Evolutionary conservation across 1,139 yeast genomes (phyloP).

Genomic region (Trichomonascaceae sp.): DNA sequence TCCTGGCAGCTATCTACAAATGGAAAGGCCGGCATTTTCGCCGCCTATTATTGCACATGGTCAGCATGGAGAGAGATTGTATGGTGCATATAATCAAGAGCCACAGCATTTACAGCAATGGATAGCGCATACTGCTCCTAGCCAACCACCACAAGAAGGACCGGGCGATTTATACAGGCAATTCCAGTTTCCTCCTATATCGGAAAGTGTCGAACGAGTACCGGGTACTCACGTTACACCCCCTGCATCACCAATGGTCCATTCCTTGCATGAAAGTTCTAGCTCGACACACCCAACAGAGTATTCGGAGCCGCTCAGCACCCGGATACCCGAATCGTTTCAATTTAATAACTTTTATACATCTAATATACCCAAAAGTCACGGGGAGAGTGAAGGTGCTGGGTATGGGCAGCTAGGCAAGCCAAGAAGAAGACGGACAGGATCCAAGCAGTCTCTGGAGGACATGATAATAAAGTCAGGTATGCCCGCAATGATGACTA

Average conservation of each 20-base stretch:
- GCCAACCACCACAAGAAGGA: neutral
- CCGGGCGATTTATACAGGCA: constrained; percentile 1
- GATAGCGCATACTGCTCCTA: neutral
- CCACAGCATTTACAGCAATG: constrained; percentile 5
- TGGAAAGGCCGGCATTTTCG: neutral
- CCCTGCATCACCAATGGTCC: constrained; percentile 3
- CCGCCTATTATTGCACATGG: neutral
- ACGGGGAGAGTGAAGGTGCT: neutral
- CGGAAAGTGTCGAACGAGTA: neutral
- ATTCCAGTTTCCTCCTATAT: constrained; percentile 3
- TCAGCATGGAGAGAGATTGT: neutral
- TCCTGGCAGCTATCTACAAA: neutral
- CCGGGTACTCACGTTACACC: neutral
- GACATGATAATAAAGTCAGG: constrained; percentile 26
- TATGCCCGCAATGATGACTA: constrained; percentile 22
- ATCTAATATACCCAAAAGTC: neutral
- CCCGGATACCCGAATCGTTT: neutral
- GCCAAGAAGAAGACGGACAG: constrained; percentile 22
- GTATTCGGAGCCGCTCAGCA: neutral
- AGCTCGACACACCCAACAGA: neutral
- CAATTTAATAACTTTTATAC: neutral
- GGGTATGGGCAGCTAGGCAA: neutral
- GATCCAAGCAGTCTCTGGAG: constrained; percentile 28
- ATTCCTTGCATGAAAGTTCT: neutral
- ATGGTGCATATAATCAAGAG: neutral